A percentile compares a stretch with the other conserved stretches of the same genome.
phyloP scores from a whole-genome alignment of 768 basidiomycete species.

The Gautieria morchelliformis region DNA sequence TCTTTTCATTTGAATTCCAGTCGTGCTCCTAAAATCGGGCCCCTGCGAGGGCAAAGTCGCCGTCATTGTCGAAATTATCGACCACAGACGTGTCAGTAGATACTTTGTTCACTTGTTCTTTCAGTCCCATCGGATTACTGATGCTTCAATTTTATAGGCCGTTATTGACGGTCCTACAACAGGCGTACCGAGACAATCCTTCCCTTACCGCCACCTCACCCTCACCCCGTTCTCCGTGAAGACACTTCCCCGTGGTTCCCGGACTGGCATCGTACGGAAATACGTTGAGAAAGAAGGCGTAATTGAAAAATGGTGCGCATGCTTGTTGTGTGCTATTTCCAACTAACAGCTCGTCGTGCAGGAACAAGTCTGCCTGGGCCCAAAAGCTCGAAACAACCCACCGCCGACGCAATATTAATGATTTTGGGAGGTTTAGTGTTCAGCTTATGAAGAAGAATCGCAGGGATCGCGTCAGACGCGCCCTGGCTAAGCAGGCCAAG shows the following conservation, averaged over 20 bases:
- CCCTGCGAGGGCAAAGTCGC: slow-evolving; percentile 84
- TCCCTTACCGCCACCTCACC: slow-evolving; percentile 85
- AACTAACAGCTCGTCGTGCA: neutral
- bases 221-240: slow-evolving; percentile 81
- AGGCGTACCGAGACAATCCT: slow-evolving; percentile 84
- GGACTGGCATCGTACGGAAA: slow-evolving; percentile 75
- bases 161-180: slow-evolving; percentile 92
- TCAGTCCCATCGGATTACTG: neutral
- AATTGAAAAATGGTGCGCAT: slow-evolving; percentile 64
- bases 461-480: slow-evolving; percentile 68
- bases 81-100: slow-evolving; percentile 86
- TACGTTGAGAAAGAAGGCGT: slow-evolving; percentile 77
- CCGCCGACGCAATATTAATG: slow-evolving; percentile 67
- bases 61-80: slow-evolving; percentile 94
- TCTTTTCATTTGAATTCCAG: slow-evolving; percentile 26
- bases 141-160: slow-evolving; percentile 44
- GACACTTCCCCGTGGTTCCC: slow-evolving; percentile 80
- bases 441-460: slow-evolving; percentile 85
- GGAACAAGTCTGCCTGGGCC: slow-evolving; percentile 73
- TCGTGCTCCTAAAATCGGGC: slow-evolving; percentile 89
- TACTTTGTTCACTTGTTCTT: neutral
- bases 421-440: slow-evolving; percentile 87
- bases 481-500: slow-evolving; percentile 46
- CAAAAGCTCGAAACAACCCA: slow-evolving; percentile 70
- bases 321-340: neutral